Base-by-base conservation (phyloP, 2,329 filamentous ascomycete species). In the Incumbomyces delicatus region DNA sequence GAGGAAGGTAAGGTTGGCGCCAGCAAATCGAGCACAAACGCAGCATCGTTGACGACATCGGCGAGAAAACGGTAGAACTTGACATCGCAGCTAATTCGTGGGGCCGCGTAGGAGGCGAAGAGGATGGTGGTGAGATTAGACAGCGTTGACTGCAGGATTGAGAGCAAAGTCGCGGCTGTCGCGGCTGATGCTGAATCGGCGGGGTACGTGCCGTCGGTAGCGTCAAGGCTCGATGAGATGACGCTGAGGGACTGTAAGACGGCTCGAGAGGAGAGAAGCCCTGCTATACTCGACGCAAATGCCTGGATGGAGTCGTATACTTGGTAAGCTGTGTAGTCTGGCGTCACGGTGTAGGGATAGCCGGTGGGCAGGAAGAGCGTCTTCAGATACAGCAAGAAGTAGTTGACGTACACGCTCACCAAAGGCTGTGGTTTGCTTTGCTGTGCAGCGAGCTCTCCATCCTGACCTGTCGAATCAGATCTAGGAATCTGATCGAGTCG, bases 21-120 rank as follows among this genome's bases (percentile, higher is more conserved):
- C 33, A 90, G 71, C 50, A 88, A 81, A 61, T 95, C 87, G n/a
- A 95, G 74, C 46, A 94, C 72, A 71, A 94, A 86, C 12, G 85
- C 85, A 7, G 80, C 73, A 61, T 95, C 88, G 64, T 95, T 95
- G 69, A 95, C 84, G 16, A 94, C 70, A 61, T 95, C 88, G 3
- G 88, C 88, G 2, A 89, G 77, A 41, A 94, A 83, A 13, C 88
- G 82, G 65, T 89, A 95, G 63, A 78, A 83, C 64, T 95, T 95
- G 69, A 86, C 90, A 62, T 95, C 88, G 1, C 87, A 86, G 63
- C 94, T 87, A 40, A 95, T 83, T 29, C 85, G 77, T 38, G 84
- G 84, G 32, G 88, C 87, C 49, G 90, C 80, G 36, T 79, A 76
- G 62, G 94, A 82, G 1, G 88, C 89, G 62, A 95, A 94, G 8